Base-by-base conservation (phyloP, 2,329 filamentous ascomycete genomes). In the Alternaria postmessia region DNA sequence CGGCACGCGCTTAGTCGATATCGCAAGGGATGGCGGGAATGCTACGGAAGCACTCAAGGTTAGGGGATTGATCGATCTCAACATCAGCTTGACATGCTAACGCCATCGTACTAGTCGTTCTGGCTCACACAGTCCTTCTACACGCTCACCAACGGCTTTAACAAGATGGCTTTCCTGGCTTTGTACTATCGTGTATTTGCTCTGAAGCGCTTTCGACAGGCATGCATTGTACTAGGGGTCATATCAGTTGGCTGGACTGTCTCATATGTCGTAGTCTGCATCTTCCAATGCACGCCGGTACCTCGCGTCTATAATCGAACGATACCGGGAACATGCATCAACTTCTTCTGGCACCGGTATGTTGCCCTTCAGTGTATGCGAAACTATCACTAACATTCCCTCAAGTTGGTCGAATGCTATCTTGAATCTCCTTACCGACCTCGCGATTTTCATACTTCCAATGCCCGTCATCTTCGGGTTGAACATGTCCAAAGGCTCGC, bases 131-230 rank as follows among this genome's bases (percentile, higher is more conserved):
- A 69, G 16, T 28, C 63, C 2, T 71, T 72, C 58, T 72, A 73
- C 59, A 68, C 57, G 7, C 58, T 71, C 18, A 65, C 65, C 16
- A 74, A 69, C 26, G 64, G 62, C 36, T 67, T 72, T 57, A 72
- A 69, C 56, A 72, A 74, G 46, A 66, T 74, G 57, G 67, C 69
- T 1, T 71, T 72, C 38, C 43, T 74, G 2, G 62, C 65, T 7
- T 54, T 74, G 4, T 72, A 71, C 51, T 63, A 70, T 30, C 70
- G 70, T n/a, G 58, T 72, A 32, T 74, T 72, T 41, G 62, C 66
- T 1, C 54, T 68, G 36, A 39, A 51, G 16, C 56, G 54, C 4
- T 74, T 74, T 30, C 59, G 67, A 4, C 43, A 54, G 47, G 54
- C 62, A 5, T 70, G 67, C 56, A 41, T 64, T 7, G 44, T 62